Evolutionary conservation across 2,329 filamentous ascomycete species (phyloP), one percentile per base, ranked within the genome.

Genomic region (Neoscytalidium dimidiatum): DNA sequence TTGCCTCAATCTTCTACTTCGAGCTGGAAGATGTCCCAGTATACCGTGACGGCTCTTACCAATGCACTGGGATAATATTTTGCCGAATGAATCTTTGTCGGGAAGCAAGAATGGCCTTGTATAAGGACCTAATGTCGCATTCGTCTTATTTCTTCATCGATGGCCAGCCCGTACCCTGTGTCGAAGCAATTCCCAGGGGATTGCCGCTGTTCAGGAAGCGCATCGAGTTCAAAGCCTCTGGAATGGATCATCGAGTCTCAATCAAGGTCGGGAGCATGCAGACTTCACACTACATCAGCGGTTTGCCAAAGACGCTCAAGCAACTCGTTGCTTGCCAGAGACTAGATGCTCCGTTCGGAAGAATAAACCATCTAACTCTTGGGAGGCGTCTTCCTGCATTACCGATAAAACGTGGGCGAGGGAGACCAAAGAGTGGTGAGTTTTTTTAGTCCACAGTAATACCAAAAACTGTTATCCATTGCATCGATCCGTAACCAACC

Each of bases 1-100:
- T 66, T 43, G 68, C 70, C n/a, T 69, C 66, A 3, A 66, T 68
- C 41, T 72, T 72, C 66, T 52, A 52, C 57, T 68, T 70, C 21
- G 68, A 70, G 43, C 57, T 70, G 23, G 68, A 68, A 8, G 49
- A 57, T 14, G 29, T 62, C 5, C 68, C 68, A 4, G 26, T 53
- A 3, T 66, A 41, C 28, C 21, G 26, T 23, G 61, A 61, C 26
- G 53, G 41, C 38, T n/a, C n/a, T 6, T 68, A 64, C n/a, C 26
- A 17, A 4, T 70, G 68, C 46, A n/a, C 23, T 14, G 67, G 69
- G 29, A n/a, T 62, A 46, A 66, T 69, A 29, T 67, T 65, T 28
- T 67, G 65, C 48, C 64, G 69, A 7, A 28, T 67, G 38, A 33
- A 57, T 43, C 65, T 70, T 13, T 33, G 49, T 58, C 21, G 17